phyloP scores from a whole-genome alignment of 75 land plant species.

The Pinus albicaulis region DNA sequence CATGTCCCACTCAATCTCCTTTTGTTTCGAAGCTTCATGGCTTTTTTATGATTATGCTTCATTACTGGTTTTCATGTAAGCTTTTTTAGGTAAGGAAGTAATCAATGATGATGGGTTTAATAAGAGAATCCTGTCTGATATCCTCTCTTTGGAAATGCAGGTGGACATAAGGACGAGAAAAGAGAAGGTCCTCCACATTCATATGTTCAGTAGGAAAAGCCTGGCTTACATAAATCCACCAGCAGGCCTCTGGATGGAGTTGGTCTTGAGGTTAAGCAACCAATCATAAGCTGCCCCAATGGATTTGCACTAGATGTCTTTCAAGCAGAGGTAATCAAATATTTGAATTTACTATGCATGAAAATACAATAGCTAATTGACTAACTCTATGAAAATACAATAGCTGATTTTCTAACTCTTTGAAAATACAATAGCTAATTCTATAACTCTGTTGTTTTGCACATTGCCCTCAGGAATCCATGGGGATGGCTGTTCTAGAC shows the following conservation, averaged over 20 bases:
- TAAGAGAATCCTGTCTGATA: neutral
- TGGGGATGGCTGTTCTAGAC: slow-evolving; percentile 17
- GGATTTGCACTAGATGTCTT: slow-evolving; percentile 89
- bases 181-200: slow-evolving; percentile 77
- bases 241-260: slow-evolving; percentile 78
- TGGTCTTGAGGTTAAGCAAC: slow-evolving; percentile 87
- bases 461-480: slow-evolving; percentile 16
- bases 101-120: neutral
- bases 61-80: slow-evolving; percentile 23
- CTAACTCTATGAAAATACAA: neutral
- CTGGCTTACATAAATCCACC: slow-evolving; percentile 72
- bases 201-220: slow-evolving; percentile 78
- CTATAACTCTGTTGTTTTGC: neutral
- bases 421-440: no score
- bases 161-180: slow-evolving; percentile 77
- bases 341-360: neutral
- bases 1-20: neutral
- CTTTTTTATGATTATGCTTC: slow-evolving; percentile 27
- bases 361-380: neutral
- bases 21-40: slow-evolving; percentile 20
- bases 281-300: slow-evolving; percentile 93
- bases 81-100: slow-evolving; percentile 21
- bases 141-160: slow-evolving; percentile 22
- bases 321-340: slow-evolving; percentile 68
- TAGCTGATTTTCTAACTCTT: neutral